Base-by-base conservation (phyloP, 305 asterid genomes). In the Fraxinus nigra region DNA sequence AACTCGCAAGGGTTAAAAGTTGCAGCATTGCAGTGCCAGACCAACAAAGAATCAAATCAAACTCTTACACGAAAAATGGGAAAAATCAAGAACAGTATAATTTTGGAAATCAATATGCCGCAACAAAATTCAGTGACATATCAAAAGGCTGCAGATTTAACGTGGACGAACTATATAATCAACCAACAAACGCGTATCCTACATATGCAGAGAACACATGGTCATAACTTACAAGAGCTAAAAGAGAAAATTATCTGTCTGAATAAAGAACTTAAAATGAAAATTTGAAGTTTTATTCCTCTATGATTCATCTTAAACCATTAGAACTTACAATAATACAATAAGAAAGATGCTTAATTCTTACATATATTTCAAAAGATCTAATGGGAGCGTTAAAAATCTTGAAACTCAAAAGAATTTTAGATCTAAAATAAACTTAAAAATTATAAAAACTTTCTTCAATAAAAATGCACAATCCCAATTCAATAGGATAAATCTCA, bases 401-500 rank as follows among this genome's bases (percentile, higher is more conserved):
- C 80, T 78, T 80, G 87, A 86, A 84, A 70, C 70, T 76, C 13
- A 37, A 75, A 11, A 75, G 78, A 86, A 78, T 46, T 76, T 28
- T 67, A 89, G 94, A 95, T 95, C 96, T 86, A 86, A 78, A 83
- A 34, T 83, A 35, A 35, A 61, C 77, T 8, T 30, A 32, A 16
- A 46, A 84, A 59, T 24, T 61, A 48, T 63, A 80, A 56, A 63
- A 18, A 30, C 32, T 35, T 59, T 46, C 10, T 48, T 75, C 79
- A 48, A 77, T 38, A 33, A 33, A 77, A 13, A 34, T 24, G 28
- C 77, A 83, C 26, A 69, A 32, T 10, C 2, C 77, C 4, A 83
- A 86, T 75, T 77, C 83, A 82, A 77, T 14, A 14, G 10, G 74
- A 73, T 32, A 88, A 86, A 76, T 65, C 77, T 63, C 63, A 78